Conservation (phyloP, 2,329 filamentous ascomycete species). For the Aureobasidium sp. region DNA sequence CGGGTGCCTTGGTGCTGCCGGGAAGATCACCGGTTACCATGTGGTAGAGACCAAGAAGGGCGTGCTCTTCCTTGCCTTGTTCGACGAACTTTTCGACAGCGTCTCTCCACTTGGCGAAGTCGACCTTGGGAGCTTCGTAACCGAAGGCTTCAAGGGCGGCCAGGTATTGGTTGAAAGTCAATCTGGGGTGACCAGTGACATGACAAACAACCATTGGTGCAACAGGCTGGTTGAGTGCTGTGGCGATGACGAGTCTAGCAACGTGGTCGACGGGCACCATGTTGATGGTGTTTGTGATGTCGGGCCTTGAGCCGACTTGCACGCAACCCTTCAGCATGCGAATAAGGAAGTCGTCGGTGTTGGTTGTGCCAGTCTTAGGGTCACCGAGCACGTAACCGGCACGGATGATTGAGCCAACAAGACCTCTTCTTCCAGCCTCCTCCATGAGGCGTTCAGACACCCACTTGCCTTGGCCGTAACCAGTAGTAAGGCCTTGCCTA, state of each 20-base stretch:
- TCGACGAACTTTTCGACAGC: conserved; percentile 63
- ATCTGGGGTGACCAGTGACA: conserved; percentile 70
- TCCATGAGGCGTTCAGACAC: conserved; percentile 64
- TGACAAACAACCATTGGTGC: conserved; percentile 59
- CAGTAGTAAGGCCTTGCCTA: conserved; percentile 68
- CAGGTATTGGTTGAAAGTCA: conserved; percentile 74
- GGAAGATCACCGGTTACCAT: conserved; percentile 67
- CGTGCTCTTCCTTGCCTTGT: conserved; percentile 59
- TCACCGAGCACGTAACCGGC: conserved; percentile 82
- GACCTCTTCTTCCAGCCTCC: conserved; percentile 69
- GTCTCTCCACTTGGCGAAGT: conserved; percentile 62
- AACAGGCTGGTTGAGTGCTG: conserved; percentile 58
- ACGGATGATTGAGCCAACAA: conserved; percentile 68
- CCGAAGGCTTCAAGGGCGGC: conserved; percentile 64
- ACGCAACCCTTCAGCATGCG: conserved; percentile 82
- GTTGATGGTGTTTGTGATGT: conserved; percentile 82
- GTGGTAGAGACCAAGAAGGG: conserved; percentile 68
- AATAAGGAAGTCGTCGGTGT: conserved; percentile 85
- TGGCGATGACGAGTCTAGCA: conserved; percentile 68
- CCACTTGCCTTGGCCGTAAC: conserved; percentile 92
- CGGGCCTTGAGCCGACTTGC: conserved; percentile 65
- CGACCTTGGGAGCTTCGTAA: conserved; percentile 59
- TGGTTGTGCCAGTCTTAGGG: conserved; percentile 59
- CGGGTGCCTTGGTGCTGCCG: conserved; percentile 61
- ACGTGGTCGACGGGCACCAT: conserved; percentile 83